Conservation (phyloP, 2,329 filamentous ascomycete genomes). For the Trichophyton simii region DNA sequence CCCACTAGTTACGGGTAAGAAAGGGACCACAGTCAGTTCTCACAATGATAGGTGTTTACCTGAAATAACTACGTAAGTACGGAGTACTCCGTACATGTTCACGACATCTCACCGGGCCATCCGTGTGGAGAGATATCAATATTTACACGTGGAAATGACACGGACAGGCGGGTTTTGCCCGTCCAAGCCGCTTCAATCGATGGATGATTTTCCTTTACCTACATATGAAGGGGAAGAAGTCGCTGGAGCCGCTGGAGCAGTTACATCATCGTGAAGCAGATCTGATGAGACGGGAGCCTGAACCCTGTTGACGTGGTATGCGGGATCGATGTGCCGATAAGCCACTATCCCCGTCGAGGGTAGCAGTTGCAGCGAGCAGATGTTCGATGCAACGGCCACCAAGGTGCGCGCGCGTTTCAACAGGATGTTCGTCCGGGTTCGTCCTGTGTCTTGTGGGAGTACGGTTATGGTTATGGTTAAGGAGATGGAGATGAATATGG, state of each 20-base stretch:
- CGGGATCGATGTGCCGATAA: not conserved
- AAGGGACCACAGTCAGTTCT: no score
- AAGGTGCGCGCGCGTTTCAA: not conserved
- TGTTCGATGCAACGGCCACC: not conserved
- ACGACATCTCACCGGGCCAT: not conserved
- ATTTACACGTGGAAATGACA: not conserved
- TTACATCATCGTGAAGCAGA: not conserved
- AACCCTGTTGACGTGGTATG: not conserved
- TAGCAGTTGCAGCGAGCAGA: not conserved
- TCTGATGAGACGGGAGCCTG: not conserved
- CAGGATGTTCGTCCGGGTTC: not conserved
- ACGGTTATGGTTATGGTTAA: not conserved
- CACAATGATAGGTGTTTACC: not conserved
- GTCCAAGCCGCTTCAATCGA: not conserved
- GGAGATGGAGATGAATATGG: not conserved
- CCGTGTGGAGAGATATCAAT: not conserved
- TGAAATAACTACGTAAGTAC: no score
- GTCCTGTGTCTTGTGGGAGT: not conserved
- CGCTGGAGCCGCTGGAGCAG: not conserved
- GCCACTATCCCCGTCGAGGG: not conserved
- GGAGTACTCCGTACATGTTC: not conserved
- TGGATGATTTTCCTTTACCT: not conserved
- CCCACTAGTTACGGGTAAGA: no score
- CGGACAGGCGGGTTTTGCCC: not conserved
- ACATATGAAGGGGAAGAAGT: no score